Evolutionary conservation across 2,329 filamentous ascomycete genomes (phyloP).

Genomic region (Didymella pomorum): DNA sequence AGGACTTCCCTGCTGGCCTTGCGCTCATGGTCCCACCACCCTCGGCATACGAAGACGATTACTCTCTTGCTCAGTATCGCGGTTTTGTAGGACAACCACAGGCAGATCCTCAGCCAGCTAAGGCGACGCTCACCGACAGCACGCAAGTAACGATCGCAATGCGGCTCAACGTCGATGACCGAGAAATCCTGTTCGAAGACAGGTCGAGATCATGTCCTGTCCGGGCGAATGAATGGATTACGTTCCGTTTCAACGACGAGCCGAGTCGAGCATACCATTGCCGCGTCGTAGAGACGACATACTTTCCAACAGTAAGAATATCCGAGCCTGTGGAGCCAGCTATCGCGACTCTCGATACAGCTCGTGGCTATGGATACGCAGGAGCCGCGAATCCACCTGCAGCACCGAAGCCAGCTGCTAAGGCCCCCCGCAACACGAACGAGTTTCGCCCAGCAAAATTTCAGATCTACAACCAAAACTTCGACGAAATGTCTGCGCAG

Average conservation of each 20-base stretch:
- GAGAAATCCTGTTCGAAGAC: slow-evolving; percentile 56
- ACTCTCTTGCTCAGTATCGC: neutral
- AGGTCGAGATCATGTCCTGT: slow-evolving; percentile 46
- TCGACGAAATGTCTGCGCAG: slow-evolving; percentile 61
- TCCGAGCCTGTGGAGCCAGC: slow-evolving; percentile 35
- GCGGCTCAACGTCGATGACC: slow-evolving; percentile 47
- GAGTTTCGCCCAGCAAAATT: slow-evolving; percentile 48
- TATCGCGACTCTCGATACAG: neutral
- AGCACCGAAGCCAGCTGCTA: slow-evolving; percentile 1
- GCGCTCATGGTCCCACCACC: slow-evolving; percentile 60
- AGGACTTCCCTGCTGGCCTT: slow-evolving; percentile 66
- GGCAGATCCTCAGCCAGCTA: neutral
- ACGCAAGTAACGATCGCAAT: slow-evolving; percentile 9
- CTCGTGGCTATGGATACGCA: neutral
- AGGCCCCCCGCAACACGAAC: slow-evolving; percentile 8
- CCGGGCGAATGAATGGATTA: slow-evolving; percentile 63
- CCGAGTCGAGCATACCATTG: slow-evolving; percentile 54
- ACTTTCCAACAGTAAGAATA: slow-evolving; percentile 54
- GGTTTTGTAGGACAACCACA: neutral
- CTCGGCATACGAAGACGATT: slow-evolving; percentile 28
- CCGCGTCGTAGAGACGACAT: slow-evolving; percentile 57
- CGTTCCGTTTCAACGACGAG: slow-evolving; percentile 40
- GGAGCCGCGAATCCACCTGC: neutral
- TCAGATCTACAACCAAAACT: slow-evolving; percentile 62
- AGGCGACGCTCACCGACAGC: slow-evolving; percentile 3